A percentile compares a stretch with the other conserved stretches of the same genome.
phyloP scores from a whole-genome alignment of 768 basidiomycete genomes.

The Rhodotorula taiwanensis region DNA sequence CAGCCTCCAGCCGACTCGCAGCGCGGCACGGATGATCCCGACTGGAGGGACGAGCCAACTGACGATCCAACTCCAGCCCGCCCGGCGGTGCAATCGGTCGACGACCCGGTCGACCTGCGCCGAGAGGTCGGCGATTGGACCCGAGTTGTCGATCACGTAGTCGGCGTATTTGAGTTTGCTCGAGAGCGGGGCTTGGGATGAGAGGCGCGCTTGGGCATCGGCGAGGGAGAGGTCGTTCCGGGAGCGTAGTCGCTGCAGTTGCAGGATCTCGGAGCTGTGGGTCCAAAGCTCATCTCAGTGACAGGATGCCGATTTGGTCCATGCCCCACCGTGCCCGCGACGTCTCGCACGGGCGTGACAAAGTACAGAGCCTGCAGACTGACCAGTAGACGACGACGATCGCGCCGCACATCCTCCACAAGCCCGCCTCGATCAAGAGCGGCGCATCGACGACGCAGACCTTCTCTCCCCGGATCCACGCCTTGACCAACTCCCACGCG shows the following conservation, averaged over 20 bases:
- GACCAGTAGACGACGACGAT: conserved; percentile 91
- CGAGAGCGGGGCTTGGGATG: conserved; percentile 70
- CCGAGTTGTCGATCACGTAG: conserved; percentile 80
- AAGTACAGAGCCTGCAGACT: conserved; percentile 34
- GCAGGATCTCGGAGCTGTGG: conserved; percentile 65
- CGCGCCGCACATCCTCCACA: conserved; percentile 74
- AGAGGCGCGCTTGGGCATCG: conserved; percentile 67
- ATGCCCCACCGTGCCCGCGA: too few species aligned
- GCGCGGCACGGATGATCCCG: conserved; percentile 42
- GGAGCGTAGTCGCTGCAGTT: conserved; percentile 71
- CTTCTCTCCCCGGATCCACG: conserved; percentile 71
- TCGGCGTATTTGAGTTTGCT: conserved; percentile 80
- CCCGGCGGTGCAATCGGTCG: conserved; percentile 44
- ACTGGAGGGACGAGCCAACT: conserved; percentile 53
- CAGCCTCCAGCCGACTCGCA: conserved; percentile 36
- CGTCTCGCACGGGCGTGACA: too few species aligned
- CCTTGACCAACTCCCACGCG: conserved; percentile 58
- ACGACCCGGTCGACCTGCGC: conserved; percentile 52
- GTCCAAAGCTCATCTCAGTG: too few species aligned
- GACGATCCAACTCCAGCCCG: conserved; percentile 48
- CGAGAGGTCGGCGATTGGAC: conserved; percentile 61
- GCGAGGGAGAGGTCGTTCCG: conserved; percentile 61
- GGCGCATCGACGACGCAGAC: conserved; percentile 85
- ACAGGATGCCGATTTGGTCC: too few species aligned
- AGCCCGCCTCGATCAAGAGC: conserved; percentile 75